A percentile compares a stretch with the other conserved stretches of the same genome.
phyloP scores from a whole-genome alignment of 352 stramenopile genomes.

The Pythium guiyangense region DNA sequence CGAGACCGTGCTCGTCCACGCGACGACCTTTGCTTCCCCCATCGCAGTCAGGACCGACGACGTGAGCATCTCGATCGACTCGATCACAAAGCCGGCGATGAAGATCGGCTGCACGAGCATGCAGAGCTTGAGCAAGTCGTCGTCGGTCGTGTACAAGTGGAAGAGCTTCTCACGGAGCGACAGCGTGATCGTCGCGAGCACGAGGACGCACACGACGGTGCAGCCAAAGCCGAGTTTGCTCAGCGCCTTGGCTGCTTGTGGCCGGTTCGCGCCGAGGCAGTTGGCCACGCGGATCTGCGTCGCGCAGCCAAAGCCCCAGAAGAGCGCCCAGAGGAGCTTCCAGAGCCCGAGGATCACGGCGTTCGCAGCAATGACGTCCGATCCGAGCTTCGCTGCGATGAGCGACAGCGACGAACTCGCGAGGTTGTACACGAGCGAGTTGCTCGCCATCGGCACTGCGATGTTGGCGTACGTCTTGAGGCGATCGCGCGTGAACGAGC shows the following conservation, averaged over 20 bases:
- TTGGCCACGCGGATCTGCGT: too few relatives aligned
- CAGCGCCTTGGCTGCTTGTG: constrained; percentile 60
- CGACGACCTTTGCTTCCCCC: constrained; percentile 42
- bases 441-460: constrained; percentile 51
- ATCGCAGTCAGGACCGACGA: constrained; percentile 42
- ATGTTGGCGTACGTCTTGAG: constrained; percentile 65
- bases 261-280: constrained; percentile 64
- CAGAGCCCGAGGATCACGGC: constrained; percentile 71
- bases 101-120: constrained; percentile 38
- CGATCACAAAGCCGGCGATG: not conserved
- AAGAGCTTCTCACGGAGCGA: constrained; percentile 32
- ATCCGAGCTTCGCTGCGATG: constrained; percentile 64
- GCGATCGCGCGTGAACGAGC: constrained; percentile 51
- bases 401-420: constrained; percentile 66
- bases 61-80: constrained; percentile 8
- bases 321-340: too few relatives aligned
- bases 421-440: constrained; percentile 68
- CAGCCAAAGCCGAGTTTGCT: constrained; percentile 60
- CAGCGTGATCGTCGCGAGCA: constrained; percentile 32
- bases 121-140: constrained; percentile 37
- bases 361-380: constrained; percentile 74
- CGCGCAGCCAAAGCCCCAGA: too few relatives aligned
- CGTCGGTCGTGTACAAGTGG: constrained; percentile 44
- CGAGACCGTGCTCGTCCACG: constrained; percentile 33
- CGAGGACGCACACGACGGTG: constrained; percentile 43